Percentiles rank a stretch among this genome's conserved stretches.
Evolutionary conservation across 2,329 filamentous ascomycete genomes (phyloP).

Genomic region (Fusarium longipes): DNA sequence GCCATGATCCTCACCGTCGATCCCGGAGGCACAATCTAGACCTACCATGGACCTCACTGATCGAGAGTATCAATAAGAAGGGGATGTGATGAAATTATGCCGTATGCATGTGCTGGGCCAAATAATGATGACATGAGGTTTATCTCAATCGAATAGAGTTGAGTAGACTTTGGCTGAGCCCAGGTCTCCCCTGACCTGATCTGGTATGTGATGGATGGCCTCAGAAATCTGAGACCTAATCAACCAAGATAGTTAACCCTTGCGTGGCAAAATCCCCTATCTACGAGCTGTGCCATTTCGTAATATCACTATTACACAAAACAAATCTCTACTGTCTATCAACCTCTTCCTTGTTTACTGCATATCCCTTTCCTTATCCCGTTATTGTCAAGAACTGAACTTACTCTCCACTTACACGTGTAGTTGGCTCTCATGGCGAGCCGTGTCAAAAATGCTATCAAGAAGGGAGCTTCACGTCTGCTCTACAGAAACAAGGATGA

Average conservation of each 20-base stretch:
- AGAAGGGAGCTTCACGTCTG: slow-evolving; percentile 35
- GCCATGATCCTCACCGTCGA: slow-evolving; percentile 34
- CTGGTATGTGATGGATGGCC: slow-evolving; percentile 4
- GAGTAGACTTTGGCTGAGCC: not conserved
- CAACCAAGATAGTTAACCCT: not conserved
- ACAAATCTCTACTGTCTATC: not conserved
- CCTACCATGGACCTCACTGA: not conserved
- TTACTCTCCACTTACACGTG: not conserved
- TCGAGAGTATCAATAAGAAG: not conserved
- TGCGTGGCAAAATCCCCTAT: not conserved
- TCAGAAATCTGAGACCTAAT: slow-evolving; percentile 1
- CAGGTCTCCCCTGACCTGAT: not conserved
- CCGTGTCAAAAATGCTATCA: slow-evolving; percentile 35
- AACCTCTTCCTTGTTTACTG: not conserved
- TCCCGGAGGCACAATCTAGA: slow-evolving; percentile 8
- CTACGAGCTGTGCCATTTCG: not conserved
- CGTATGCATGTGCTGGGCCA: not conserved
- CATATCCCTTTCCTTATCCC: not conserved
- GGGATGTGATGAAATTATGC: slow-evolving; percentile 14
- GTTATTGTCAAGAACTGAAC: not conserved
- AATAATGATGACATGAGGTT: slow-evolving; percentile 14
- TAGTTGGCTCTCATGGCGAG: slow-evolving; percentile 20
- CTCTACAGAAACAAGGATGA: slow-evolving; percentile 8
- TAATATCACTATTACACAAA: slow-evolving; percentile 19
- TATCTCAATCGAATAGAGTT: not conserved